Conservation (phyloP, 768 basidiomycete species). For the Hemileccinum impolitum region DNA sequence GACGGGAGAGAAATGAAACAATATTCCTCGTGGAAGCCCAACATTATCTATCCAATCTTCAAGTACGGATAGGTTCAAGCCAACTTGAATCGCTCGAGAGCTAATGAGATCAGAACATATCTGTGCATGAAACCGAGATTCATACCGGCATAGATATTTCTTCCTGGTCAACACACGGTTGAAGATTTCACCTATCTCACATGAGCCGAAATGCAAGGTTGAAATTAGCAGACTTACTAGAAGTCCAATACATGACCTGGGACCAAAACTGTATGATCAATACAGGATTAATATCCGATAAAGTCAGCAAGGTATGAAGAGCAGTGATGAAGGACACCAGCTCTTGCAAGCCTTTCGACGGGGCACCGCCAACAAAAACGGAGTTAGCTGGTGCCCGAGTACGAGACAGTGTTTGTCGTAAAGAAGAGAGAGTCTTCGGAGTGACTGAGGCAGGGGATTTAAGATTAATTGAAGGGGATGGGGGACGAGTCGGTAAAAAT, state of each 20-base stretch:
- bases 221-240: slow-evolving; percentile 57
- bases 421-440: slow-evolving; percentile 60
- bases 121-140: background rate
- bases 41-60: slow-evolving; percentile 91
- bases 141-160: slow-evolving; percentile 88
- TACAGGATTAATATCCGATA: slow-evolving; percentile 89
- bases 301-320: slow-evolving; percentile 74
- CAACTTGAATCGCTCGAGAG: slow-evolving; percentile 85
- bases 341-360: slow-evolving; percentile 46
- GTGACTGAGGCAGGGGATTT: slow-evolving; percentile 43
- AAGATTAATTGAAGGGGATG: slow-evolving; percentile 49
- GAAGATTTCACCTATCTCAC: slow-evolving; percentile 68
- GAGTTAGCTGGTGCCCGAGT: slow-evolving; percentile 50
- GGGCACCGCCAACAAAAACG: slow-evolving; percentile 45
- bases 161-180: slow-evolving; percentile 86
- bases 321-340: slow-evolving; percentile 81
- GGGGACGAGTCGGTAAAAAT: slow-evolving; percentile 44
- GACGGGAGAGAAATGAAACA: slow-evolving; percentile 79
- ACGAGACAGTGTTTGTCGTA: slow-evolving; percentile 61
- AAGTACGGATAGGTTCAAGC: slow-evolving; percentile 77
- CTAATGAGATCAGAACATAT: slow-evolving; percentile 27
- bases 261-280: slow-evolving; percentile 91
- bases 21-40: slow-evolving; percentile 75
- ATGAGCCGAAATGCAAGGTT: slow-evolving; percentile 3
- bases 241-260: slow-evolving; percentile 98